Evolutionary conservation across 129 eudicot genomes (phyloP).

Genomic region (Pseudognaphalium luteoalbum): DNA sequence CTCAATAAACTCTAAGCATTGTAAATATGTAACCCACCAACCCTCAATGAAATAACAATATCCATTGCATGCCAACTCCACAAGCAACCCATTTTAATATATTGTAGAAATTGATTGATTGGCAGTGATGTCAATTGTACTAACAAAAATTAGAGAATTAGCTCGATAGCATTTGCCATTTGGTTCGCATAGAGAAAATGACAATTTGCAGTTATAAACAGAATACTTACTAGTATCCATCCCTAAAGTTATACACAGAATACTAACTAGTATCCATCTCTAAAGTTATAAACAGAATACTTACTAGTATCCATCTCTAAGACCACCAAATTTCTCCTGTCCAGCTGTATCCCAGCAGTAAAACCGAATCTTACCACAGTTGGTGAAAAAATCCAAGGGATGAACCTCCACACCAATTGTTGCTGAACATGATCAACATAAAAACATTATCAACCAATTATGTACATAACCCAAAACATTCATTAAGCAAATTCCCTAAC

Average conservation of each 20-base stretch:
- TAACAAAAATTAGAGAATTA: background rate
- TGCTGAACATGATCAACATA: constrained; percentile 35
- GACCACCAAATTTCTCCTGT: constrained; percentile 86
- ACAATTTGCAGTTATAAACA: background rate
- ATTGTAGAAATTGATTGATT: background rate
- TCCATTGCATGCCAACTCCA: background rate
- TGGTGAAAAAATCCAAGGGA: constrained; percentile 79
- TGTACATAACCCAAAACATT: background rate
- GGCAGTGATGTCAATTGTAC: background rate
- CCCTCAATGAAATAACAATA: background rate
- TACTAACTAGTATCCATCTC: constrained; percentile 83
- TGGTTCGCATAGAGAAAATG: background rate
- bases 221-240: constrained; percentile 70
- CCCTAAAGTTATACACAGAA: too few species aligned
- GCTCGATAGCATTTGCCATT: background rate
- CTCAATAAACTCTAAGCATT: background rate
- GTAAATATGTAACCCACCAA: background rate
- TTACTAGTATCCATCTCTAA: constrained; percentile 86
- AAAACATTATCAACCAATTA: constrained; percentile 6
- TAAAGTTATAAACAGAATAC: constrained; percentile 22
- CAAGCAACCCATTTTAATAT: background rate
- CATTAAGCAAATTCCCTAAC: background rate
- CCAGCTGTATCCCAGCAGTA: constrained; percentile 94
- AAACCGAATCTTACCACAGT: constrained; percentile 76
- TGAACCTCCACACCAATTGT: constrained; percentile 91